phyloP scores from a whole-genome alignment of 2,329 filamentous ascomycete species.

The Endoconidiophora laricicola region DNA sequence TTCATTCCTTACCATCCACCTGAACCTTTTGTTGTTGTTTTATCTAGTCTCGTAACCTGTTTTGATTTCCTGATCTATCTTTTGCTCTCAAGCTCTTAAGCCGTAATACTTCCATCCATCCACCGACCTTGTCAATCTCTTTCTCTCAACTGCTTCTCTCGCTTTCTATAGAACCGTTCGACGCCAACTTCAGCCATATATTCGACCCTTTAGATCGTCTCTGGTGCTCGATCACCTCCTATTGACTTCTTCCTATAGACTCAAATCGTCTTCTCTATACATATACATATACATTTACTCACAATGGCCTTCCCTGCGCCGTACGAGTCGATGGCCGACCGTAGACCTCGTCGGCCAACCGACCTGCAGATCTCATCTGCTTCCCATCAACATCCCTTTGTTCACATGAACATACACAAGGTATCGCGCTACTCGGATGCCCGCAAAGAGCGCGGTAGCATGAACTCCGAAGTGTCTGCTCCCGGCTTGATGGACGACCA shows the following conservation, averaged over 20 bases:
- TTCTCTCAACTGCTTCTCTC: too few relatives aligned
- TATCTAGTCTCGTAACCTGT: too few relatives aligned
- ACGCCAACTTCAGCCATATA: neutral
- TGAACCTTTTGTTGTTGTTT: too few relatives aligned
- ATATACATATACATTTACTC: neutral
- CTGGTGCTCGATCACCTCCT: too few relatives aligned
- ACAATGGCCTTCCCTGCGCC: constrained; percentile 2
- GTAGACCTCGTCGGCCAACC: constrained; percentile 6
- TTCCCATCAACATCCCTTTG: constrained; percentile 10
- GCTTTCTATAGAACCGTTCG: too few relatives aligned
- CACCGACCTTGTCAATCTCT: too few relatives aligned
- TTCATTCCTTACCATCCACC: too few relatives aligned
- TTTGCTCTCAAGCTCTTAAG: too few relatives aligned
- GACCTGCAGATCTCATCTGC: constrained; percentile 10
- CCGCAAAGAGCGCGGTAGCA: constrained; percentile 24
- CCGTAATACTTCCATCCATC: too few relatives aligned
- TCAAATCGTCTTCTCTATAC: too few relatives aligned
- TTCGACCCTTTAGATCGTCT: neutral
- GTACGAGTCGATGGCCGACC: neutral
- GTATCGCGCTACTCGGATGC: constrained; percentile 12
- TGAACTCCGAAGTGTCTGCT: constrained; percentile 29
- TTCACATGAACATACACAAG: constrained; percentile 5
- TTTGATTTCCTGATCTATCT: too few relatives aligned
- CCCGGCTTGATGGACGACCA: constrained; percentile 35
- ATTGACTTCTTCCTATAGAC: too few relatives aligned